Evolutionary conservation across 257 asterid species (phyloP), one percentile per base, ranked within the genome.

Genomic region (Petunia secreta): DNA sequence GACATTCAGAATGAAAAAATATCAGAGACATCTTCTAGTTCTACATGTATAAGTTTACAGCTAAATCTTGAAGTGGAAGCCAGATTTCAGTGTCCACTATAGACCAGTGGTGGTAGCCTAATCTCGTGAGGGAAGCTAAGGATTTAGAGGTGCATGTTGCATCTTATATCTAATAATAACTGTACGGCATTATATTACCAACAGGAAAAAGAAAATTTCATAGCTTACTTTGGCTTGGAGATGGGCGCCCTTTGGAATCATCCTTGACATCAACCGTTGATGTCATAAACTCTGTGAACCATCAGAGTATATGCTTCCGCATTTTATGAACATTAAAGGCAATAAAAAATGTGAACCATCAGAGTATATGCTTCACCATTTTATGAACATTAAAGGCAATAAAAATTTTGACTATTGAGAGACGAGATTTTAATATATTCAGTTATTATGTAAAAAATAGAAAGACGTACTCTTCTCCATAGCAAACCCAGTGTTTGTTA

Each of bases 211-310:
- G 46, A 76, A 11, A 8, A 58, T 52, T 52, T 52, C 8, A 58
- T 6, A 73, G 80, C 92, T 89, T 83, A 91, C 98, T 85, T 89
- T 93, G 48, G 98, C 97, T 86, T 93, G 92, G 85, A 83, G 89
- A 78, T 8, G 94, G 93, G 8, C 95, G 86, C 9, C 96, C 95
- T 83, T 94, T 87, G 37, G 93, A 80, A 77, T 89, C 98, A 85
- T 93, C 97, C 81, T 86, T 86, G 86, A 90, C 90, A 78, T 91
- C 97, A 86, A 90, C 93, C 62, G 95, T 93, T 48, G 97, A 92
- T 77, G 97, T 93, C 86, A 76, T 86, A 77, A 91, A 90, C 89
- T 89, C 98, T 93, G 90, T 88, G 86, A 38, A 44, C 63, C 74
- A 54, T n/a, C n/a, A 50, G 63, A 82, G 34, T 79, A 64, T 16